These are phyloP conservation scores for Phytophthora colocasiae DNA, from an alignment of 352 stramenopile genomes.

Conservation along the genomic window DNA sequence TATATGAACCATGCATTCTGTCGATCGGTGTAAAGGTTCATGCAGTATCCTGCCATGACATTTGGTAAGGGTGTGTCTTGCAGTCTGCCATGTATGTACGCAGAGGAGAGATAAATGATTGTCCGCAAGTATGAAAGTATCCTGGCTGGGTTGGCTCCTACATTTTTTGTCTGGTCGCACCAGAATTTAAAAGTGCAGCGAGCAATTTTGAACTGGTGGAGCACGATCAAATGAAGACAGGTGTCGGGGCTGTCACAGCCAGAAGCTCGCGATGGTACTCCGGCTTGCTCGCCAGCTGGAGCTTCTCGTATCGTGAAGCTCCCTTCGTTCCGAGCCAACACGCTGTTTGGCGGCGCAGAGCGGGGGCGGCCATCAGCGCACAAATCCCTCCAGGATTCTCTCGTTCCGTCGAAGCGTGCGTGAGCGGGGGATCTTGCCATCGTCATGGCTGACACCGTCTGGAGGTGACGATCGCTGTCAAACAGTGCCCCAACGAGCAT, in stretches of 20 bases:
- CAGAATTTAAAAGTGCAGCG: slow-evolving; percentile 10
- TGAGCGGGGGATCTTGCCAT: slow-evolving; percentile 10
- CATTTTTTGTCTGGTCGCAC: slow-evolving; percentile 10
- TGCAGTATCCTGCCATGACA: background rate
- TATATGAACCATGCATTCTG: no score
- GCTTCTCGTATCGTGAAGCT: slow-evolving; percentile 15
- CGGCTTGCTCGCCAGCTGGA: slow-evolving; percentile 11
- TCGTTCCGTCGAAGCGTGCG: background rate
- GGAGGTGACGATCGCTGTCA: slow-evolving; percentile 7
- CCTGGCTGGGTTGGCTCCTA: background rate
- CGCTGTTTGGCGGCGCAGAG: slow-evolving; percentile 14
- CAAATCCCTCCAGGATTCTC: slow-evolving; percentile 17
- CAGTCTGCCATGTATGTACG: no score
- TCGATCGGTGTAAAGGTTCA: no score
- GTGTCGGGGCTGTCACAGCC: slow-evolving; percentile 7
- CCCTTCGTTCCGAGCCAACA: slow-evolving; percentile 5
- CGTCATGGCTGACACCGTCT: background rate
- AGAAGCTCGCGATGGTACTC: background rate
- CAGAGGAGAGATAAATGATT: no score
- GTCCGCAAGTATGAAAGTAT: background rate
- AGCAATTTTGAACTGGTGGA: background rate
- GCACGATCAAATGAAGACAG: background rate
- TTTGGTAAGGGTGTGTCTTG: no score
- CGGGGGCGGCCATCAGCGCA: slow-evolving; percentile 13
- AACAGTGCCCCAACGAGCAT: slow-evolving; percentile 6